Conservation (phyloP, 1,284 basidiomycete species). For the Taiwanofungus camphoratus region DNA sequence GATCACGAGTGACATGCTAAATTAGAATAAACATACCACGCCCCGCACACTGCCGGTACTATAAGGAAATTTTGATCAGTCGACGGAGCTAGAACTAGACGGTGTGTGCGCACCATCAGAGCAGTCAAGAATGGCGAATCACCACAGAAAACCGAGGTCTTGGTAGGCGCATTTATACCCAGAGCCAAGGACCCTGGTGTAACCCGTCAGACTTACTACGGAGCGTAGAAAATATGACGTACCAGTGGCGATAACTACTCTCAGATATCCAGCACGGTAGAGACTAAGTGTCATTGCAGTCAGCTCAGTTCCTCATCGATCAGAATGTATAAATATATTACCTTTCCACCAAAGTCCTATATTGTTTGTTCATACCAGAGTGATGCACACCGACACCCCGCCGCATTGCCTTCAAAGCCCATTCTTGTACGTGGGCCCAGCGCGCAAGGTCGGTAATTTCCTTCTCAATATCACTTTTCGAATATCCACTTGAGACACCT, state of each 20-base stretch:
- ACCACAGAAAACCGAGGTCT: constrained; percentile 60
- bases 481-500: constrained; percentile 35
- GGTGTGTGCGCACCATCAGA: constrained; percentile 41
- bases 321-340: constrained; percentile 19
- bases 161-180: constrained; percentile 69
- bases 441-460: constrained; percentile 39
- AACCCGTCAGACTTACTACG: too few relatives aligned
- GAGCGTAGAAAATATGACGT: too few relatives aligned
- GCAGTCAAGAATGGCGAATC: constrained; percentile 64
- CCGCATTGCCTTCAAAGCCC: constrained; percentile 42
- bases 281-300: constrained; percentile 33
- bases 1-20: neutral
- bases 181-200: constrained; percentile 55
- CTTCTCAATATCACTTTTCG: constrained; percentile 41
- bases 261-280: constrained; percentile 55
- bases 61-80: constrained; percentile 2
- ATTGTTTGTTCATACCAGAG: constrained; percentile 59
- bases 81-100: neutral
- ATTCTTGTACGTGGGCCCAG: constrained; percentile 32
- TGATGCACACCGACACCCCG: constrained; percentile 69
- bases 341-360: constrained; percentile 58
- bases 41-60: constrained; percentile 68
- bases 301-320: neutral
- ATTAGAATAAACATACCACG: constrained; percentile 15
- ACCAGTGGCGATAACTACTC: constrained; percentile 63